Evolutionary conservation across 2,329 filamentous ascomycete genomes (phyloP), one percentile per base, ranked within the genome.

Genomic region (Decorospora gaudefroyi): DNA sequence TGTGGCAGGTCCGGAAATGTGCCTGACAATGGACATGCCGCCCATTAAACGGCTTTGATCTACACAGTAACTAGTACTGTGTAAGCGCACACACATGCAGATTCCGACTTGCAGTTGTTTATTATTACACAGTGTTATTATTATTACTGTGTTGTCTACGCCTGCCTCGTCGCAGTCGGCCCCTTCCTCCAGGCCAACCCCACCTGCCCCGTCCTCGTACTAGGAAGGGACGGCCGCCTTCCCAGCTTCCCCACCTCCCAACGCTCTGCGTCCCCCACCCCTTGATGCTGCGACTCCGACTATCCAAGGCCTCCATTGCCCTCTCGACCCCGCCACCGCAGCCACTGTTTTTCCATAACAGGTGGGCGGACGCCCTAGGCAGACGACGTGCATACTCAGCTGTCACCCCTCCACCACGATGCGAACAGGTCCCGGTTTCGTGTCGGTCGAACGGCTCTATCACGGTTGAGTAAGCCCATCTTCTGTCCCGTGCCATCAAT

Each of bases 401-500:
- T 25, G 57, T 57, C 32, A 42, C 52, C 15, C 38, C 53, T 21
- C 53, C 53, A 11, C 53, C 59, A 27, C 52, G 42, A 30, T 47
- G 40, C 31, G 68, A 73, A 39, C 52, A 57, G 12, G 42, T 74
- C 44, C 49, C 42, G 17, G 60, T 75, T 10, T 64, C 68, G 8
- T 74, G 68, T 53, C 61, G 72, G 16, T 74, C 73, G 30, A 76
- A 72, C 54, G 74, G 73, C 42, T 59, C 55, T 31, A 67, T 76
- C 29, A 68, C 50, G 26, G 47, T 77, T 31, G 70, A 74, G 74
- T 75, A 62, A 55, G 64, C 58, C 29, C 21, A 13, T 43, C 26
- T 28, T 12, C 26, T 41, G 29, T 36, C 40, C 32, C 11, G 32
- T 26, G n/a, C 34, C 18, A 11, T 17, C 40, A n/a, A 18, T 26